Conservation (phyloP, 768 basidiomycete genomes). For the Suillus spraguei region DNA sequence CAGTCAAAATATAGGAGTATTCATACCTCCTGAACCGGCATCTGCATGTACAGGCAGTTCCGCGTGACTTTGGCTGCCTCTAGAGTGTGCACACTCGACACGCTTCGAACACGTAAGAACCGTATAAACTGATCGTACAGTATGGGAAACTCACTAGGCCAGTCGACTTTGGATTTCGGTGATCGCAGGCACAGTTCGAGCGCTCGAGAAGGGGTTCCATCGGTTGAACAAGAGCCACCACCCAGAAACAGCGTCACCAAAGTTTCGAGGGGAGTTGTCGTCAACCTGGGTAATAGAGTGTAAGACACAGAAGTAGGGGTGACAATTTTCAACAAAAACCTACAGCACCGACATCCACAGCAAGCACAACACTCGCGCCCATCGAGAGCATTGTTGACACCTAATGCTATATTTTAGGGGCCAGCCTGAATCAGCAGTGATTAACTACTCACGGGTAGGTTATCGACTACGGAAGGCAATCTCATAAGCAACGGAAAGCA, state of each 20-base stretch:
- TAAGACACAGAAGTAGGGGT: constrained; percentile 3
- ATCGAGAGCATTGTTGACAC: constrained; percentile 90
- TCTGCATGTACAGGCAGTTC: constrained; percentile 88
- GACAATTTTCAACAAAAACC: constrained; percentile 28
- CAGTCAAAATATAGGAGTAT: neutral
- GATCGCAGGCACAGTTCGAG: constrained; percentile 79
- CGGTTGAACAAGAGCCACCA: constrained; percentile 95
- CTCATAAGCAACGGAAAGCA: constrained; percentile 19
- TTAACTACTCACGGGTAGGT: constrained; percentile 67
- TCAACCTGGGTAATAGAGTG: constrained; percentile 58
- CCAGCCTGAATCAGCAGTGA: neutral
- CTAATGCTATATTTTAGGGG: constrained; percentile 37
- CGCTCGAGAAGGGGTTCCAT: constrained; percentile 88
- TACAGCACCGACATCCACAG: constrained; percentile 90
- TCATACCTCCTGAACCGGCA: constrained; percentile 91
- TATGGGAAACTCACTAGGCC: constrained; percentile 75
- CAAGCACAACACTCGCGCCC: constrained; percentile 90
- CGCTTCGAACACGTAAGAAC: constrained; percentile 49
- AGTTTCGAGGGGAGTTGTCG: constrained; percentile 93
- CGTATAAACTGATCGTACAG: neutral
- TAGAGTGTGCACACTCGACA: constrained; percentile 92
- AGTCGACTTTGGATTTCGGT: constrained; percentile 93
- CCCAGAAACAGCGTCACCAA: constrained; percentile 94
- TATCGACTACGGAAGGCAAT: constrained; percentile 62
- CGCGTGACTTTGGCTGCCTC: constrained; percentile 93